A percentile compares a stretch with the other conserved stretches of the same genome.
Evolutionary conservation across 148 eudicot species (phyloP).

Genomic region (Vaccinium darrowii): DNA sequence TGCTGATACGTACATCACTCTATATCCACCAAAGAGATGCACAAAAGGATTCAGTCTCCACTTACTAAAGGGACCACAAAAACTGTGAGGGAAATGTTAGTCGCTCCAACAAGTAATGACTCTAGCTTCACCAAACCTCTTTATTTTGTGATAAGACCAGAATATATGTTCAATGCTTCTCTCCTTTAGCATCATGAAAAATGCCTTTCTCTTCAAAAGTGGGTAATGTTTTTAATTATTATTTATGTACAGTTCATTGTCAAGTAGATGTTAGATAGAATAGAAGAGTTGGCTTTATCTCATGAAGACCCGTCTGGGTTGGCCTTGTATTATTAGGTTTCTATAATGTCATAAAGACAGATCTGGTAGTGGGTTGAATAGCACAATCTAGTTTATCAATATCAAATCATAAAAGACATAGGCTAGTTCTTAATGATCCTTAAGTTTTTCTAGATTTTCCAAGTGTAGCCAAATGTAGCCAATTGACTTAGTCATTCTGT

Average conservation of each 20-base stretch:
- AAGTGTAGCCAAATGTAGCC: background rate
- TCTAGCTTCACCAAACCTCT: constrained; percentile 18
- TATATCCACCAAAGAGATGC: constrained; percentile 2
- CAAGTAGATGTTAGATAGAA: constrained; percentile 7
- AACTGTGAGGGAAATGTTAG: background rate
- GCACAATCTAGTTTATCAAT: background rate
- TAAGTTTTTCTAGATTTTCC: background rate
- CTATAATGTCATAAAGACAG: background rate
- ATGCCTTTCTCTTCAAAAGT: constrained; percentile 17
- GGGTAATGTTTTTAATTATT: constrained; percentile 19
- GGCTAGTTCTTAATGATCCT: background rate
- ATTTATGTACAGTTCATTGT: constrained; percentile 9
- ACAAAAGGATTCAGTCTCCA: constrained; percentile 16
- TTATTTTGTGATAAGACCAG: constrained; percentile 17
- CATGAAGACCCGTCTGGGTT: constrained; percentile 7
- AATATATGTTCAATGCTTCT: constrained; percentile 21
- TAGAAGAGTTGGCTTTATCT: constrained; percentile 8
- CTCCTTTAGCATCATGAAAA: constrained; percentile 24
- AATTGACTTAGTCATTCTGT: background rate
- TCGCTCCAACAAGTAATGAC: constrained; percentile 6
- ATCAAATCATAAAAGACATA: background rate
- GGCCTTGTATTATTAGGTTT: constrained; percentile 11
- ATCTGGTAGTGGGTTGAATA: background rate
- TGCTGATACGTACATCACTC: background rate
- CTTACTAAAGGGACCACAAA: constrained; percentile 9